Percentiles rank a stretch among this genome's conserved stretches.
phyloP scores from a whole-genome alignment of 192 early-diverging fungal species.

The Umbelopsis isabellina region DNA sequence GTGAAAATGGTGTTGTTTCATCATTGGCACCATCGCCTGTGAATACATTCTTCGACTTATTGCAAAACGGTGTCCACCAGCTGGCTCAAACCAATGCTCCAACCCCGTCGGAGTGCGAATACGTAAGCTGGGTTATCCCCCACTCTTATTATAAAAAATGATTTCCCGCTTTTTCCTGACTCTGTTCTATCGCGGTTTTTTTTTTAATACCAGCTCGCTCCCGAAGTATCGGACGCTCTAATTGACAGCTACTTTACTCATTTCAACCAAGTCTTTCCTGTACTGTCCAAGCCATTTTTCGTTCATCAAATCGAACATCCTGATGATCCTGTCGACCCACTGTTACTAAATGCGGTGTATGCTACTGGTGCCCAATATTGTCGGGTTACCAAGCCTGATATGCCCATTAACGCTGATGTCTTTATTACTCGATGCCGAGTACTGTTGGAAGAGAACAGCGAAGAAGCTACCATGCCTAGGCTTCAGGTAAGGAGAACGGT shows the following conservation, averaged over 20 bases:
- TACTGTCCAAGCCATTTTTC: constrained; percentile 36
- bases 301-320: constrained; percentile 19
- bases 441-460: constrained; percentile 15
- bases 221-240: constrained; percentile 15
- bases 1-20: constrained; percentile 10
- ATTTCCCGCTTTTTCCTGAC: constrained; percentile 30
- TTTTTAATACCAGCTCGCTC: constrained; percentile 19
- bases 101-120: constrained; percentile 18
- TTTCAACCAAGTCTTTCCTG: constrained; percentile 41
- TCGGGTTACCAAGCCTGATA: not conserved
- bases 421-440: constrained; percentile 27
- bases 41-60: constrained; percentile 8
- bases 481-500: constrained; percentile 28
- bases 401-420: not conserved
- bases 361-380: constrained; percentile 25
- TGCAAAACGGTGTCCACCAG: constrained; percentile 18
- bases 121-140: constrained; percentile 23
- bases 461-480: constrained; percentile 23
- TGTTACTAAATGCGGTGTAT: constrained; percentile 36
- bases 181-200: constrained; percentile 34
- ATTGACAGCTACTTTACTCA: constrained; percentile 34
- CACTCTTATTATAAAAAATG: not conserved
- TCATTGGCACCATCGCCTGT: constrained; percentile 11
- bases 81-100: constrained; percentile 13
- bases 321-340: constrained; percentile 22